phyloP scores from a whole-genome alignment of 306 rosid species.

The Arachis hypogaea region DNA sequence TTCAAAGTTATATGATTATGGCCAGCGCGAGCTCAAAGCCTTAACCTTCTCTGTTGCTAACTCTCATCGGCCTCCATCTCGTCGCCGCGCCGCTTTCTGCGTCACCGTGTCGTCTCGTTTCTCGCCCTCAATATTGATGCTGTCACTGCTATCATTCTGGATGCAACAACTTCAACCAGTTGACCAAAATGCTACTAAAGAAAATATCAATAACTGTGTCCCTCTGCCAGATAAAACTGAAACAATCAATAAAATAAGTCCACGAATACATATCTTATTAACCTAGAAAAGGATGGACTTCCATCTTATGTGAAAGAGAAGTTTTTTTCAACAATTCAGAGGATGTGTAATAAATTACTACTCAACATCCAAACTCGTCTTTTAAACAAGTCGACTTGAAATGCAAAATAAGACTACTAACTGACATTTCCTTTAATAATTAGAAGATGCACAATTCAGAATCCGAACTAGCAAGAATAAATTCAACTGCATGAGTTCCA shows the following conservation, averaged over 20 bases:
- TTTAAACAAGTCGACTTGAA: constrained; percentile 43
- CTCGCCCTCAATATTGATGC: too few relatives aligned
- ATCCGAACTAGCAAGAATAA: constrained; percentile 44
- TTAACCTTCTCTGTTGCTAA: too few relatives aligned
- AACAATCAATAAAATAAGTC: constrained; percentile 39
- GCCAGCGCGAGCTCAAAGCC: too few relatives aligned
- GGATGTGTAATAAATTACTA: too few relatives aligned
- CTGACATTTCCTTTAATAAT: constrained; percentile 39
- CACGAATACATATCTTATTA: constrained; percentile 30
- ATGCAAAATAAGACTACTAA: constrained; percentile 39
- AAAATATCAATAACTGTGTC: constrained; percentile 81
- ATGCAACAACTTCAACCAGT: constrained; percentile 68
- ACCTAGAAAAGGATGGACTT: constrained; percentile 32
- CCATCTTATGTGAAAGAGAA: constrained; percentile 53
- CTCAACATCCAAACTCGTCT: too few relatives aligned
- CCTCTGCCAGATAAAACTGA: constrained; percentile 63
- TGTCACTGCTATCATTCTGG: too few relatives aligned
- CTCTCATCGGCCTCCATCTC: too few relatives aligned
- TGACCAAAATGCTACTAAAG: constrained; percentile 87
- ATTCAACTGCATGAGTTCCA: constrained; percentile 29
- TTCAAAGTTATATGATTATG: too few relatives aligned
- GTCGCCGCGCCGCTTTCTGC: too few relatives aligned
- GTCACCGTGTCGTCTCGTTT: too few relatives aligned
- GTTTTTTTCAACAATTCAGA: constrained; percentile 46
- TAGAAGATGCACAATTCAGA: constrained; percentile 39